Percentiles rank a stretch among this genome's conserved stretches.
phyloP scores from a whole-genome alignment of 768 basidiomycete species.

The Xerocomus brunneocitrinus region DNA sequence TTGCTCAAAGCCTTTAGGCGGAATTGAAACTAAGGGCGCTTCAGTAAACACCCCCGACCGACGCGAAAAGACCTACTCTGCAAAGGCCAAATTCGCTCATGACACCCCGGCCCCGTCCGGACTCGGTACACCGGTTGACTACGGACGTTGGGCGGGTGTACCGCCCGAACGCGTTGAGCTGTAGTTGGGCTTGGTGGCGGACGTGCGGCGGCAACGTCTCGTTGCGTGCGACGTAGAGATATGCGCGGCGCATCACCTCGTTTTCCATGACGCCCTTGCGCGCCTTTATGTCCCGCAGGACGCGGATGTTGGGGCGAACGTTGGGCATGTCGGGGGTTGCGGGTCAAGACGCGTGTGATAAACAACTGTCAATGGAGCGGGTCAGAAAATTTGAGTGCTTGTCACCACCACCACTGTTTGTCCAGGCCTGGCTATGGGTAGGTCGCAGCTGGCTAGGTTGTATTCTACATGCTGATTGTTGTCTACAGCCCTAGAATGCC shows the following conservation, averaged over 20 bases:
- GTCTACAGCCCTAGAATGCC: slow-evolving; percentile 53
- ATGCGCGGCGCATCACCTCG: slow-evolving; percentile 83
- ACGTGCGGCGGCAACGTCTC: slow-evolving; percentile 82
- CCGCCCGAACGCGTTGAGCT: slow-evolving; percentile 80
- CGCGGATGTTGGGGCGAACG: slow-evolving; percentile 40
- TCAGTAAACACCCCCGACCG: neutral
- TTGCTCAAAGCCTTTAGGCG: slow-evolving; percentile 76
- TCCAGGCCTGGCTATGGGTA: slow-evolving; percentile 23
- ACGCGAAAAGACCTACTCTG: slow-evolving; percentile 45
- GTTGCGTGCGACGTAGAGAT: slow-evolving; percentile 92
- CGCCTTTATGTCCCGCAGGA: slow-evolving; percentile 77
- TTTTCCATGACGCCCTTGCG: slow-evolving; percentile 64
- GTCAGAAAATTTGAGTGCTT: neutral
- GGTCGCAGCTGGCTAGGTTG: neutral
- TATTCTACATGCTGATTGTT: slow-evolving; percentile 37
- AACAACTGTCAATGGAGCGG: slow-evolving; percentile 23
- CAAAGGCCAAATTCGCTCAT: slow-evolving; percentile 87
- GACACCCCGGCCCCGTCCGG: slow-evolving; percentile 82
- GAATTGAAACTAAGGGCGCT: slow-evolving; percentile 65
- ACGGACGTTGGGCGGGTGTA: slow-evolving; percentile 84
- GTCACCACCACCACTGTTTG: too few species aligned
- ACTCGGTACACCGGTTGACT: slow-evolving; percentile 83
- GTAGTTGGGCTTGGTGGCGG: slow-evolving; percentile 90
- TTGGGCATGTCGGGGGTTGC: slow-evolving; percentile 21
- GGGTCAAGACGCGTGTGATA: neutral